A percentile compares a stretch with the other conserved stretches of the same genome.
phyloP scores from a whole-genome alignment of 805 yeast species.

The Wickerhamiella dianesei region DNA sequence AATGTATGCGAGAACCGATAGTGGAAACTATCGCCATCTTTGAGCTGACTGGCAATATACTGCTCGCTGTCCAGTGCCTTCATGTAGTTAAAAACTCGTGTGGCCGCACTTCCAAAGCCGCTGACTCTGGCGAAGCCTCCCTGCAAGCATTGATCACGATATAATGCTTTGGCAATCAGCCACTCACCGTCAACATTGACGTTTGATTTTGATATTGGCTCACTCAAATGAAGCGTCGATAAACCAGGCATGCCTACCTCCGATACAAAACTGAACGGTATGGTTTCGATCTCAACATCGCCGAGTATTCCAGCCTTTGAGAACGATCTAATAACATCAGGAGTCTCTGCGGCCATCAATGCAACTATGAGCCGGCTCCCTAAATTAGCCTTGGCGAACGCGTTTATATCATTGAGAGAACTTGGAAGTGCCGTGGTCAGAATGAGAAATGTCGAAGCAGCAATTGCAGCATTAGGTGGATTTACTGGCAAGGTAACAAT shows the following conservation, averaged over 20 bases:
- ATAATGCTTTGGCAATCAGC: conserved; percentile 35
- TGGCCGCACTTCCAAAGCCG: conserved; percentile 47
- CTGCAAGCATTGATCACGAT: conserved; percentile 32
- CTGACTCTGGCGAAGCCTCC: conserved; percentile 40
- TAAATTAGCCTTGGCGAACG: neutral
- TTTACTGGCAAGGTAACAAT: conserved; percentile 32
- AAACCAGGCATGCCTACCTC: conserved; percentile 5
- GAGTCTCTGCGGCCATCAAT: conserved; percentile 19
- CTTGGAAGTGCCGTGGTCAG: neutral
- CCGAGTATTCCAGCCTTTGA: conserved; percentile 30
- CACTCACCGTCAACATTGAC: conserved; percentile 4
- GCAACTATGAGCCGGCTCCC: conserved; percentile 11
- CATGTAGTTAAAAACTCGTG: conserved; percentile 34
- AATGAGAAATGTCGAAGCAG: neutral
- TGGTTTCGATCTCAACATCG: conserved; percentile 29
- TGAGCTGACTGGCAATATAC: conserved; percentile 2
- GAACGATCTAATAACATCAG: conserved; percentile 20
- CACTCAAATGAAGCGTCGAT: neutral
- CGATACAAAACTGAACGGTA: conserved; percentile 25
- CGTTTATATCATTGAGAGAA: neutral
- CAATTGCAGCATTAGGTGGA: neutral
- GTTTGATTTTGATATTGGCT: neutral
- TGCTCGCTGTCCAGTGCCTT: conserved; percentile 21
- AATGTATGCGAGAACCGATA: conserved; percentile 22
- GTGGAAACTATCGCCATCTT: conserved; percentile 12